Conservation (phyloP, 1,284 basidiomycete genomes). For the Ceratobasidium sp. region DNA sequence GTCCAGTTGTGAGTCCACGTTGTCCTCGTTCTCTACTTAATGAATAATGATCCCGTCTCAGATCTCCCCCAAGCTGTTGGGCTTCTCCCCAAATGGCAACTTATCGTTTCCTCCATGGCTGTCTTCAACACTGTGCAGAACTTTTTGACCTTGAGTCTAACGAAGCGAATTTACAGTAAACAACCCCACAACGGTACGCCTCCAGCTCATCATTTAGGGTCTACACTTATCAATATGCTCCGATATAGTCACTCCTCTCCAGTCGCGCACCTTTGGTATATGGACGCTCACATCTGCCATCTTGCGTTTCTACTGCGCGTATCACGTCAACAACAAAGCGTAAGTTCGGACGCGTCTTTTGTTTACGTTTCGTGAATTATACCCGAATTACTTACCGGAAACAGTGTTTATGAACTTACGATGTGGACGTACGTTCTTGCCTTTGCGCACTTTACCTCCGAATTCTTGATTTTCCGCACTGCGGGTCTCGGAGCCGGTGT, state of each 20-base stretch:
- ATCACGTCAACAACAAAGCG: slow-evolving; percentile 85
- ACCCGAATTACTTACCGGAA: slow-evolving; percentile 38
- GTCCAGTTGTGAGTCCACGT: slow-evolving; percentile 9
- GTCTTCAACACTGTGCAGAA: slow-evolving; percentile 89
- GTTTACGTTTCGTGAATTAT: slow-evolving; percentile 28
- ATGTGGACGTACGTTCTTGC: slow-evolving; percentile 91
- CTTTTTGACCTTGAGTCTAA: slow-evolving; percentile 81
- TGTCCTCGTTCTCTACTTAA: neutral
- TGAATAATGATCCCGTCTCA: slow-evolving; percentile 51
- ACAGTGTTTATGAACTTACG: slow-evolving; percentile 90
- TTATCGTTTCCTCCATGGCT: slow-evolving; percentile 80
- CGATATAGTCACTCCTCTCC: slow-evolving; percentile 81
- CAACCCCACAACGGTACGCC: slow-evolving; percentile 63
- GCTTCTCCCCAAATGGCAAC: slow-evolving; percentile 87
- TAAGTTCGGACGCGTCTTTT: slow-evolving; percentile 60
- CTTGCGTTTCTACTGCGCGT: slow-evolving; percentile 87
- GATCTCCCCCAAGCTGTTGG: slow-evolving; percentile 74
- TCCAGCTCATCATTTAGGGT: neutral
- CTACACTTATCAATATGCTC: neutral
- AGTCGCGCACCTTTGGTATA: slow-evolving; percentile 87
- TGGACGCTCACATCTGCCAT: slow-evolving; percentile 90
- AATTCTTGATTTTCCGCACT: slow-evolving; percentile 86
- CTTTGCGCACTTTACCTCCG: slow-evolving; percentile 89
- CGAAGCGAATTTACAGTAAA: slow-evolving; percentile 80
- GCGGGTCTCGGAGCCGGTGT: slow-evolving; percentile 75